Evolutionary conservation across 805 yeast genomes (phyloP).

Genomic region (Hanseniaspora meyeri): DNA sequence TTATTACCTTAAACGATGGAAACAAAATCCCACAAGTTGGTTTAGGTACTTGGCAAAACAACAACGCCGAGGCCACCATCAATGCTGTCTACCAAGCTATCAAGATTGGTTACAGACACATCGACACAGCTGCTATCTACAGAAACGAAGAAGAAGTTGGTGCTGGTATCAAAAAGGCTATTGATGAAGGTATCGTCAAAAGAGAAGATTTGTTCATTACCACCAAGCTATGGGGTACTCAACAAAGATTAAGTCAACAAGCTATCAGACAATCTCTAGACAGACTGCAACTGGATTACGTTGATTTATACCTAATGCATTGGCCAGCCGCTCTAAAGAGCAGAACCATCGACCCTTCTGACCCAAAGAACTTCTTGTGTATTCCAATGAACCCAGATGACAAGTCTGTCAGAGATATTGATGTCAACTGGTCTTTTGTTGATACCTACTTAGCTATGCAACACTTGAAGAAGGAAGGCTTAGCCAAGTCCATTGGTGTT

Average conservation of each 20-base stretch:
- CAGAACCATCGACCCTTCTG: constrained; percentile 30
- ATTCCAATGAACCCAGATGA: constrained; percentile 32
- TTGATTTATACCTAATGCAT: constrained; percentile 78
- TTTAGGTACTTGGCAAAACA: constrained; percentile 61
- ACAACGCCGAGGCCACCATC: constrained; percentile 41
- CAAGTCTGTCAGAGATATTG: constrained; percentile 27
- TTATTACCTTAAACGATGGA: constrained; percentile 47
- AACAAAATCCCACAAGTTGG: constrained; percentile 53
- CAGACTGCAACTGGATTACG: constrained; percentile 64
- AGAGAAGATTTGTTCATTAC: constrained; percentile 58
- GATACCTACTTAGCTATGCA: constrained; percentile 58
- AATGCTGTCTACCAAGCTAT: constrained; percentile 50
- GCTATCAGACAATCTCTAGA: constrained; percentile 53
- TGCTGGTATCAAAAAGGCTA: constrained; percentile 28
- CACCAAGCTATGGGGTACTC: constrained; percentile 86
- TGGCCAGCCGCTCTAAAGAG: constrained; percentile 77
- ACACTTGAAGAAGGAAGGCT: constrained; percentile 38
- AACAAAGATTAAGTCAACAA: constrained; percentile 54
- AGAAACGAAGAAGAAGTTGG: constrained; percentile 57
- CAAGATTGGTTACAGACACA: constrained; percentile 57
- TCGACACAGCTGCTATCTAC: constrained; percentile 65
- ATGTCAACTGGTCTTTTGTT: constrained; percentile 32
- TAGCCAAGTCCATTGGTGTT: constrained; percentile 58
- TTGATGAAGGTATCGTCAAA: constrained; percentile 11
- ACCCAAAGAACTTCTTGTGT: constrained; percentile 18